phyloP scores from a whole-genome alignment of 2,329 filamentous ascomycete genomes.

The Colletotrichum sp. region DNA sequence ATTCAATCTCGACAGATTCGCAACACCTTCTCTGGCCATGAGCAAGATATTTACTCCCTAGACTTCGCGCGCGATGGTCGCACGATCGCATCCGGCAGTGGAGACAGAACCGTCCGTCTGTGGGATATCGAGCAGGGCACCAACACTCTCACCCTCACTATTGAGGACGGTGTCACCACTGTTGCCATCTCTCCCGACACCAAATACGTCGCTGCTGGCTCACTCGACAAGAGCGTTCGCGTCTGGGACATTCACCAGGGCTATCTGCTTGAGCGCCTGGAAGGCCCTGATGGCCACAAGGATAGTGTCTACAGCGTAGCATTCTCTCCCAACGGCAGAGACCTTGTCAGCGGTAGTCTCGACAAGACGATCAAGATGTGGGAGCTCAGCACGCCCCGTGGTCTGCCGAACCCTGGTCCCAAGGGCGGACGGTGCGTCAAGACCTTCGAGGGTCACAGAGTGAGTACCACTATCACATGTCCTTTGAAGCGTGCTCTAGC shows the following conservation, averaged over 20 bases:
- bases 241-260: constrained; percentile 94
- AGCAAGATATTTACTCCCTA: constrained; percentile 97
- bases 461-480: constrained; percentile 46
- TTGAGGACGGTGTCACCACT: constrained; percentile 96
- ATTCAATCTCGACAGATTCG: constrained; percentile 84
- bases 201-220: constrained; percentile 91
- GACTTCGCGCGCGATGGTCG: constrained; percentile 94
- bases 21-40: constrained; percentile 93
- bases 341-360: constrained; percentile 91
- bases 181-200: constrained; percentile 97
- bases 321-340: constrained; percentile 91
- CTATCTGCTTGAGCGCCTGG: constrained; percentile 87
- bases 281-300: constrained; percentile 93
- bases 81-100: constrained; percentile 93
- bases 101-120: constrained; percentile 90
- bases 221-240: constrained; percentile 95
- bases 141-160: constrained; percentile 84
- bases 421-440: constrained; percentile 94
- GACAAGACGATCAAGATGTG: constrained; percentile 99
- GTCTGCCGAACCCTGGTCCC: constrained; percentile 68
- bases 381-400: constrained; percentile 81
- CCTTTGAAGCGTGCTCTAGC: constrained; percentile 7
- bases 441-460: constrained; percentile 96
- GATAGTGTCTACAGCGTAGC: constrained; percentile 97
- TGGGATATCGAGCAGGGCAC: constrained; percentile 92